These are phyloP conservation scores for Yamadazyma insecticola DNA, from an alignment of 805 yeast species.

Conservation along the genomic window DNA sequence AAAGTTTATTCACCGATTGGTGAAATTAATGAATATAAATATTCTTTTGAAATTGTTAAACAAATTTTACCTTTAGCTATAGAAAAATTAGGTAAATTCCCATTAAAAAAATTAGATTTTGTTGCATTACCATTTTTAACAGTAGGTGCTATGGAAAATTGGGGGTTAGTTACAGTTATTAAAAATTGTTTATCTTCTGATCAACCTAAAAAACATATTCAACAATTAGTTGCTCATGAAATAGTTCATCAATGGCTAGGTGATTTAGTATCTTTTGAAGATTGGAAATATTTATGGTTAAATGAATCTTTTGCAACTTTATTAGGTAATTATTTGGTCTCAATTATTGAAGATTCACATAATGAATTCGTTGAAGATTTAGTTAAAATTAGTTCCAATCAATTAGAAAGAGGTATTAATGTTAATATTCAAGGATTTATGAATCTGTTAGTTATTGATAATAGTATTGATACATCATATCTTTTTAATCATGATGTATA, in stretches of 20 bases:
- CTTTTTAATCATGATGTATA: conserved; percentile 50
- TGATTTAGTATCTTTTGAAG: conserved; percentile 59
- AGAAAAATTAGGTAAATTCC: conserved; percentile 44
- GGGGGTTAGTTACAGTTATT: conserved; percentile 62
- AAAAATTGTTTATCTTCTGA: conserved; percentile 39
- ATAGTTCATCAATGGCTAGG: conserved; percentile 82
- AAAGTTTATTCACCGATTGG: conserved; percentile 56
- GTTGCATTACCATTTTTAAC: conserved; percentile 65
- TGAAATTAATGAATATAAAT: conserved; percentile 40
- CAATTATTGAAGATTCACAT: conserved; percentile 5
- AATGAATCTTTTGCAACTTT: conserved; percentile 79
- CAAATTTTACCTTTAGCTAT: conserved; percentile 47
- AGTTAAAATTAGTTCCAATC: conserved; percentile 19
- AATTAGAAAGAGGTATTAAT: conserved; percentile 1
- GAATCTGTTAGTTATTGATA: conserved; percentile 17
- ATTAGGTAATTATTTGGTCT: conserved; percentile 44
- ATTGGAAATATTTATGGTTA: conserved; percentile 68
- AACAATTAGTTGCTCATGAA: conserved; percentile 66
- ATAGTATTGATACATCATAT: conserved; percentile 24
- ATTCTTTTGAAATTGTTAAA: conserved; percentile 46
- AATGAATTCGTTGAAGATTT: conserved; percentile 19
- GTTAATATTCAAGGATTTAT: conserved; percentile 27
- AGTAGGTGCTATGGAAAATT: conserved; percentile 81
- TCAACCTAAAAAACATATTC: conserved; percentile 24
- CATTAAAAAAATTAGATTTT: conserved; percentile 62